These are phyloP conservation scores for Curvularia lunata DNA, from an alignment of 2,329 filamentous ascomycete genomes.

Conservation along the genomic window DNA sequence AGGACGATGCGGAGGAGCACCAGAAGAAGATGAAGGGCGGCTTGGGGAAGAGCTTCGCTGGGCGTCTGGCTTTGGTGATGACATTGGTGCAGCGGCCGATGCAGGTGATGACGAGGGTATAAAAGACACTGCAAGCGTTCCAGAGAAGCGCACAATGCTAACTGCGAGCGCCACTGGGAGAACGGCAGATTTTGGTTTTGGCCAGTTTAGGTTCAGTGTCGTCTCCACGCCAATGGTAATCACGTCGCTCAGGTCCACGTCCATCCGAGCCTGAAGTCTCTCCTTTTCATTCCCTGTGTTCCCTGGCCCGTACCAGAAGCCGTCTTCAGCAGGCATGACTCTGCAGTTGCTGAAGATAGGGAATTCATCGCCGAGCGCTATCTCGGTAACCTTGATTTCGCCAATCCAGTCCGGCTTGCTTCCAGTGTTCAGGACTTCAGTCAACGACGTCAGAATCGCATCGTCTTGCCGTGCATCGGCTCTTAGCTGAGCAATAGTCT, in stretches of 20 bases:
- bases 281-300: slow-evolving; percentile 67
- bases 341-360: slow-evolving; percentile 98
- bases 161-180: slow-evolving; percentile 91
- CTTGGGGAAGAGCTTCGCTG: slow-evolving; percentile 54
- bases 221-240: slow-evolving; percentile 95
- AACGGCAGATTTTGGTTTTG: slow-evolving; percentile 84
- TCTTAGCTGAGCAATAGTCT: slow-evolving; percentile 94
- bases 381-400: slow-evolving; percentile 90
- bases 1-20: slow-evolving; percentile 54
- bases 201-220: slow-evolving; percentile 92
- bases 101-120: slow-evolving; percentile 66
- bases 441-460: slow-evolving; percentile 84
- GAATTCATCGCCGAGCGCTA: slow-evolving; percentile 94
- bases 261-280: slow-evolving; percentile 90
- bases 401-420: slow-evolving; percentile 90
- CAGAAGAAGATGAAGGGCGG: slow-evolving; percentile 35
- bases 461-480: slow-evolving; percentile 92
- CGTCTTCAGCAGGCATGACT: slow-evolving; percentile 88
- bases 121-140: slow-evolving; percentile 91
- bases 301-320: slow-evolving; percentile 55
- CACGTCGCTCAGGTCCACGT: slow-evolving; percentile 95
- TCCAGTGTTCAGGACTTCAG: slow-evolving; percentile 83
- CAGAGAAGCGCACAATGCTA: slow-evolving; percentile 91
- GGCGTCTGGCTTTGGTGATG: slow-evolving; percentile 50
- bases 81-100: slow-evolving; percentile 29